Base-by-base conservation (phyloP, 1,139 yeast genomes). In the Hemisphaericaspora lyxosophila region DNA sequence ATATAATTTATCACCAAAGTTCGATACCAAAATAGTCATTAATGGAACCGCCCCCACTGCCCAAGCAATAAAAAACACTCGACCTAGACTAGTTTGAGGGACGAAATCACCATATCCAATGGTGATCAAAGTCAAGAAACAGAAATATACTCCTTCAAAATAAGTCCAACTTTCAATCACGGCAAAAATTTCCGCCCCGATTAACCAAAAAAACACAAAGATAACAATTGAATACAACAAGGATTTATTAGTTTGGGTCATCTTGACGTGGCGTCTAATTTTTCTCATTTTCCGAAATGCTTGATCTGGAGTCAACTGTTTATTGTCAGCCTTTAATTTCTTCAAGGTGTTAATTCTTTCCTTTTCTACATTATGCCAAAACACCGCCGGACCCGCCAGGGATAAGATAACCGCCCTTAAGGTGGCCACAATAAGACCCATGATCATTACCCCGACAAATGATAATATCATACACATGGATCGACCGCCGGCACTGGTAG, bases 71-170 rank as follows among this genome's bases (percentile, higher is more conserved):
- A 87, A 88, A 48, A 87, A 79, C 0, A 82, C 75, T 32, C 85
- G 63, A 0, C 95, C 95, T 6, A 85, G 80, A 1, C 80, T 62
- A 0, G 82, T 59, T 3, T 41, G 44, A 0, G 95, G 95, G 0
- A 80, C 69, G 50, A 65, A 81, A 50, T 83, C 90, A 22, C 96
- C 96, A 59, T 85, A 87, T 0, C 96, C 96, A 41, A 88, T 83
- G 0, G 96, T 86, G 19, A 87, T 62, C 41, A 88, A 72, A 51
- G 92, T 81, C 38, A 85, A 64, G 45, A 83, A 78, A 44, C 90
- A 79, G 53, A 86, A 87, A 60, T 88, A 88, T 9, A 85, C 68
- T 1, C 80, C 72, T 41, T 80, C 67, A 48, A 84, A 84, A 55
- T 82, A 88, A 3, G 72, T 46, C 96, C 95, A 87, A 2, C 57